phyloP scores from a whole-genome alignment of 441 rosid genomes.

The Arabidopsis hybrid region DNA sequence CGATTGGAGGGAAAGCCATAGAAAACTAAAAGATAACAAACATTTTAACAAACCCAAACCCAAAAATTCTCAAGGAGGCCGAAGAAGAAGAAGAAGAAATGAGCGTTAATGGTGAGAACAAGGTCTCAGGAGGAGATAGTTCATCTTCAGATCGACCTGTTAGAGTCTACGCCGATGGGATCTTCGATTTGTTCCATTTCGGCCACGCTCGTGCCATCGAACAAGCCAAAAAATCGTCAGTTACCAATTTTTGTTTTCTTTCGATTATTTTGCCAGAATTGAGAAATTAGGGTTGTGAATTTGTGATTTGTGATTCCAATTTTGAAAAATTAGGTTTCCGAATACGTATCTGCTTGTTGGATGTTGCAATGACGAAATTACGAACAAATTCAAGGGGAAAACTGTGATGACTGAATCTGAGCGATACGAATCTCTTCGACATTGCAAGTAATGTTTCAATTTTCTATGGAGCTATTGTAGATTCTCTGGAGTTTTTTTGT shows the following conservation, averaged over 20 bases:
- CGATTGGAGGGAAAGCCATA: slow-evolving; percentile 46
- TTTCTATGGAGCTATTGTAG: not conserved
- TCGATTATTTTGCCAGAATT: not conserved
- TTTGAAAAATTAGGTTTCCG: slow-evolving; percentile 66
- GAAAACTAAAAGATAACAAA: slow-evolving; percentile 19
- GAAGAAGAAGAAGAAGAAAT: slow-evolving; percentile 9
- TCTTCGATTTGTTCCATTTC: slow-evolving; percentile 91
- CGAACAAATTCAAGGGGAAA: slow-evolving; percentile 83
- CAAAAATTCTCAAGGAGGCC: not conserved
- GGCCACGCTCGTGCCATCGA: slow-evolving; percentile 98
- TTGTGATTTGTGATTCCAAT: not conserved
- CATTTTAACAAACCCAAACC: slow-evolving; percentile 11
- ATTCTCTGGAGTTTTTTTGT: too few species aligned
- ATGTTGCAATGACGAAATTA: slow-evolving; percentile 82
- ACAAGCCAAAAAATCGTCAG: slow-evolving; percentile 89
- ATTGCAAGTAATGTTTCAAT: slow-evolving; percentile 66
- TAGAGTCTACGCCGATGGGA: slow-evolving; percentile 88
- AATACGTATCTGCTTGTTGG: slow-evolving; percentile 82
- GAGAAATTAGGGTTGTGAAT: not conserved
- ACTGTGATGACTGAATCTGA: slow-evolving; percentile 85
- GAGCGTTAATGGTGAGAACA: slow-evolving; percentile 27
- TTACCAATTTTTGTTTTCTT: not conserved
- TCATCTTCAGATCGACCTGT: slow-evolving; percentile 55
- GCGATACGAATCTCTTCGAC: slow-evolving; percentile 89
- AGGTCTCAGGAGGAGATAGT: slow-evolving; percentile 2